phyloP scores from a whole-genome alignment of 2,329 filamentous ascomycete genomes.

The Dendrostoma leiphaemia region DNA sequence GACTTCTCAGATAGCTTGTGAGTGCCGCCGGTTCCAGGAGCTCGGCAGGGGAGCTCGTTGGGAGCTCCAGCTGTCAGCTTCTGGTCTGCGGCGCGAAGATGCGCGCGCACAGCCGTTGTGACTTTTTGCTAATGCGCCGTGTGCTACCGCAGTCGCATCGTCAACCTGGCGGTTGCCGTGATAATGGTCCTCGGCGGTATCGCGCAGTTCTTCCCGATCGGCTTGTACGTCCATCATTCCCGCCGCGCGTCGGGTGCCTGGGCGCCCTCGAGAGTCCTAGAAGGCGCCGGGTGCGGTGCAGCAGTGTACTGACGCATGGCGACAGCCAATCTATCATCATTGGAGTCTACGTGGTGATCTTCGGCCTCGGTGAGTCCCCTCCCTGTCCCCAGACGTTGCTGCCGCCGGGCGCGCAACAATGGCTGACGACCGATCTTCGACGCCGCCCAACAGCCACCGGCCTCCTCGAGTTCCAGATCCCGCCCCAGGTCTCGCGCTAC shows the following conservation, averaged over 20 bases:
- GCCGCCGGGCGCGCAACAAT: not conserved
- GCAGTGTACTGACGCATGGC: not conserved
- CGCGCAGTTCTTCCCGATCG: slow-evolving; percentile 63
- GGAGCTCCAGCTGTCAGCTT: not conserved
- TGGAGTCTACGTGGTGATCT: slow-evolving; percentile 84
- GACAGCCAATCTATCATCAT: slow-evolving; percentile 70
- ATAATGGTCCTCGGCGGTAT: slow-evolving; percentile 86
- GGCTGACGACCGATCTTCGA: not conserved
- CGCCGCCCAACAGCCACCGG: slow-evolving; percentile 9
- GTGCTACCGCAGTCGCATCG: slow-evolving; percentile 68
- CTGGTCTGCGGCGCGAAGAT: not conserved
- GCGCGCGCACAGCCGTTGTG: not conserved
- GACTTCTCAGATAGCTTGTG: slow-evolving; percentile 93
- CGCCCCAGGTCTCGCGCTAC: slow-evolving; percentile 87
- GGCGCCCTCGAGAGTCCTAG: not conserved
- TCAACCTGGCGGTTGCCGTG: slow-evolving; percentile 85
- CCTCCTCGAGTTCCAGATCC: slow-evolving; percentile 79
- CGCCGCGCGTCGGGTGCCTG: not conserved
- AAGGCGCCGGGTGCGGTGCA: not conserved
- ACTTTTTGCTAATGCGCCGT: slow-evolving; percentile 32
- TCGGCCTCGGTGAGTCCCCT: slow-evolving; percentile 71
- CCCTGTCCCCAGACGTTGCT: no score
- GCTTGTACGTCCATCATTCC: slow-evolving; percentile 50
- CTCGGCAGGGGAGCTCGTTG: slow-evolving; percentile 10
- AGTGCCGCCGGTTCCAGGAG: slow-evolving; percentile 37